Conservation (phyloP, 2,329 filamentous ascomycete species). For the Aspergillus felis region DNA sequence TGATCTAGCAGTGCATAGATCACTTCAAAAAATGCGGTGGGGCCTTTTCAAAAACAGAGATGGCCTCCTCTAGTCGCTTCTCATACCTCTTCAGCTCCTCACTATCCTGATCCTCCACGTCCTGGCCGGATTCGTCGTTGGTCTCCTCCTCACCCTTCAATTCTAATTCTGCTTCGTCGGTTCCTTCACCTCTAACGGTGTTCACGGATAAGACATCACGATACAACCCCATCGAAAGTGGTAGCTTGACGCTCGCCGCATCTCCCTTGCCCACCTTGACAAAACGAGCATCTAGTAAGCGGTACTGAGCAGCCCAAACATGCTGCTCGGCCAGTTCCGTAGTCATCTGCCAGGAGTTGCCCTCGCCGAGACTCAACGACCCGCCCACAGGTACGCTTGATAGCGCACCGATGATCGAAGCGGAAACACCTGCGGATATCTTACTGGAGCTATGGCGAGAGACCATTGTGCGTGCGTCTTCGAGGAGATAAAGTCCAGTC, state of each 20-base stretch:
- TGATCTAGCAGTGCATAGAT: background rate
- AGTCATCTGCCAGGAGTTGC: slow-evolving; percentile 18
- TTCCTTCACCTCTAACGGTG: slow-evolving; percentile 9
- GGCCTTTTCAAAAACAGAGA: slow-evolving; percentile 21
- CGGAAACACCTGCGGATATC: slow-evolving; percentile 17
- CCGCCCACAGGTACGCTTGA: slow-evolving; percentile 22
- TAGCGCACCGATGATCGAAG: slow-evolving; percentile 15
- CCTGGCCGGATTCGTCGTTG: background rate
- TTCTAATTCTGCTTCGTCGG: slow-evolving; percentile 5
- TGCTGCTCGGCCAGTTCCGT: slow-evolving; percentile 22
- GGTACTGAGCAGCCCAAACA: slow-evolving; percentile 26
- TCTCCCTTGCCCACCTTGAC: slow-evolving; percentile 9
- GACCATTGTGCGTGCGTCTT: slow-evolving; percentile 17
- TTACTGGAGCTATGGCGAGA: slow-evolving; percentile 10
- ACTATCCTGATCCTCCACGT: slow-evolving; percentile 12
- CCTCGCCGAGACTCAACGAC: slow-evolving; percentile 18
- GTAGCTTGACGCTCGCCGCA: slow-evolving; percentile 9
- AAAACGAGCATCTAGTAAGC: slow-evolving; percentile 19
- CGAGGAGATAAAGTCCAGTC: slow-evolving; percentile 20
- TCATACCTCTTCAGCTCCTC: slow-evolving; percentile 17
- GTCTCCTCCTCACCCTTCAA: background rate
- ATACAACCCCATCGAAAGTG: slow-evolving; percentile 18
- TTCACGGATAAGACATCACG: slow-evolving; percentile 21
- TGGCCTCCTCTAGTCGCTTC: slow-evolving; percentile 19
- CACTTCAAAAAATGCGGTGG: slow-evolving; percentile 19